These are phyloP conservation scores for Cladorrhinum sp. DNA, from an alignment of 2,329 filamentous ascomycete species.

Conservation along the genomic window DNA sequence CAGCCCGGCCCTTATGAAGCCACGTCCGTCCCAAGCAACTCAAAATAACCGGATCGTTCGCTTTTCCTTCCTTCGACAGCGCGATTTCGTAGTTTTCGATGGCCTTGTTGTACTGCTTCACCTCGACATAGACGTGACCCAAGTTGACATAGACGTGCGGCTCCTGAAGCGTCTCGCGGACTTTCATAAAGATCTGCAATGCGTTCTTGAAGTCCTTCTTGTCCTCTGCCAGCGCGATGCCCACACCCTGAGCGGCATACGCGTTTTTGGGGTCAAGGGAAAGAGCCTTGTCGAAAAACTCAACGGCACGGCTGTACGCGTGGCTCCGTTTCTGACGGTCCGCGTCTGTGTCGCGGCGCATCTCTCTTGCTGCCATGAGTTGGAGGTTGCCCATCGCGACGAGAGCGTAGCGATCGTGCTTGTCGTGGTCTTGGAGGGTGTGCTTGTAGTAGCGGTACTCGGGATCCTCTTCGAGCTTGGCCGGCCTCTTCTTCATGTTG, in stretches of 20 bases:
- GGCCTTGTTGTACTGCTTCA: conserved; percentile 84
- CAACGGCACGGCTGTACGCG: conserved; percentile 86
- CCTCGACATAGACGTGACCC: conserved; percentile 86
- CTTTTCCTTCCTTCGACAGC: conserved; percentile 70
- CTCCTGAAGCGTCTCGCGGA: conserved; percentile 87
- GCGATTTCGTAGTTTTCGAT: conserved; percentile 94
- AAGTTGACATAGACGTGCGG: conserved; percentile 88
- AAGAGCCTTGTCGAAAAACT: conserved; percentile 97
- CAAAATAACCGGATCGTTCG: conserved; percentile 72
- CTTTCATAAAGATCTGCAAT: conserved; percentile 82
- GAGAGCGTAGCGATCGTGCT: conserved; percentile 95
- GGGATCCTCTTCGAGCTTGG: conserved; percentile 80
- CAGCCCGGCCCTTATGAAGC: conserved; percentile 71
- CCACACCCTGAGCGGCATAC: conserved; percentile 92
- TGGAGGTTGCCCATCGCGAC: conserved; percentile 97
- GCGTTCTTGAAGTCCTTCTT: conserved; percentile 83
- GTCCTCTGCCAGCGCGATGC: conserved; percentile 90
- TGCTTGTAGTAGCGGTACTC: conserved; percentile 96
- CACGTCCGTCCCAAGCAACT: conserved; percentile 86
- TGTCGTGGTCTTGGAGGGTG: conserved; percentile 89
- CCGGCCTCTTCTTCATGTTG: conserved; percentile 72
- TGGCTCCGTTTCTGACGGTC: conserved; percentile 89
- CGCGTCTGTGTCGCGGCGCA: conserved; percentile 83
- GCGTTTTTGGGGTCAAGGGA: conserved; percentile 94
- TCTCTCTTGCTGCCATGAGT: conserved; percentile 82